These are phyloP conservation scores for Daedaleopsis sinensis DNA, from an alignment of 768 basidiomycete species.

Conservation along the genomic window DNA sequence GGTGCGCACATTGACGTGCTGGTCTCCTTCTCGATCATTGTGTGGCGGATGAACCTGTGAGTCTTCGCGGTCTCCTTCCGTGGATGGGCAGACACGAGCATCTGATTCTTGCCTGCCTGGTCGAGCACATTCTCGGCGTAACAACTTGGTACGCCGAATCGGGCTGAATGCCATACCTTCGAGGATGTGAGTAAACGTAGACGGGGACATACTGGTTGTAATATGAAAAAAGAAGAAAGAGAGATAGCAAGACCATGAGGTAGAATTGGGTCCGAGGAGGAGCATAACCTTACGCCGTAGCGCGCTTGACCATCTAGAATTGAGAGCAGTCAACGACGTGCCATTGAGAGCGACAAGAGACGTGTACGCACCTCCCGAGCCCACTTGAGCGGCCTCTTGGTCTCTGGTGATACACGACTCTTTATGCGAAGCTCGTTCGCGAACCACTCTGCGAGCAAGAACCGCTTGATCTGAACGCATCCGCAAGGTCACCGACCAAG, in stretches of 20 bases:
- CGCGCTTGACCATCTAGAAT: slow-evolving; percentile 74
- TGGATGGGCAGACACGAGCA: no score
- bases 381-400: slow-evolving; percentile 91
- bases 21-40: no score
- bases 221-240: slow-evolving; percentile 15
- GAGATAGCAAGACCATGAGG: not conserved
- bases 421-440: slow-evolving; percentile 73
- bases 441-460: slow-evolving; percentile 80
- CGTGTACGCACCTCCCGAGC: slow-evolving; percentile 75
- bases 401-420: slow-evolving; percentile 72
- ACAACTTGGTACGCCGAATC: no score
- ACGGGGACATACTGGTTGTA: slow-evolving; percentile 7
- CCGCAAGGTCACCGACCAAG: slow-evolving; percentile 91
- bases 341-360: not conserved
- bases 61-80: no score
- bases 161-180: slow-evolving; percentile 25
- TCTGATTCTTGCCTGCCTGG: no score
- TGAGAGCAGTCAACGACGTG: not conserved
- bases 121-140: no score
- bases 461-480: slow-evolving; percentile 84
- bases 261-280: slow-evolving; percentile 4
- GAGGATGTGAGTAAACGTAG: slow-evolving; percentile 21
- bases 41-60: no score
- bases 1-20: no score
- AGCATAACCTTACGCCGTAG: slow-evolving; percentile 57